Evolutionary conservation across 192 early-diverging fungal genomes (phyloP).

Genomic region (Coemansia brasiliensis): DNA sequence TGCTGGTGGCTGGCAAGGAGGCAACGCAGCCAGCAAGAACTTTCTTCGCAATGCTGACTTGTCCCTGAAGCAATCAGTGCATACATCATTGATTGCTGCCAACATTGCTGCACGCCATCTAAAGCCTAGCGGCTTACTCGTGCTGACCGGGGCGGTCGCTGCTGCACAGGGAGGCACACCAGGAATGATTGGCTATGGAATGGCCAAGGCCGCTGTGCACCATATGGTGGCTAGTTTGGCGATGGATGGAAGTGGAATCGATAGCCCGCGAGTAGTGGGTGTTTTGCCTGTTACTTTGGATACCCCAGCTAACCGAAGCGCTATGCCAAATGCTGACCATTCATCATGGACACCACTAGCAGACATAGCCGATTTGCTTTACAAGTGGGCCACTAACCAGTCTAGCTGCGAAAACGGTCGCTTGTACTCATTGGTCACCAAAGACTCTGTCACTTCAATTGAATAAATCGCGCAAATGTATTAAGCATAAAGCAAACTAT

Average conservation of each 20-base stretch:
- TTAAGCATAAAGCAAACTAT: conserved; percentile 22
- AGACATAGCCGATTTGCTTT: conserved; percentile 59
- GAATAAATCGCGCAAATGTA: conserved; percentile 5
- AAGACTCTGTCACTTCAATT: conserved; percentile 18
- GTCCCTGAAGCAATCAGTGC: conserved; percentile 81
- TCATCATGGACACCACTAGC: conserved; percentile 82
- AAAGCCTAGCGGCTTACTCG: conserved; percentile 68
- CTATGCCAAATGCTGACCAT: conserved; percentile 80
- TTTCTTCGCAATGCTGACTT: conserved; percentile 68
- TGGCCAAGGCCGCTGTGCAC: conserved; percentile 92
- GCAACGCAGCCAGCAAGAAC: conserved; percentile 71
- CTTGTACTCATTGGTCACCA: conserved; percentile 38
- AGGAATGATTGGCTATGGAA: conserved; percentile 84
- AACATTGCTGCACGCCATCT: conserved; percentile 73
- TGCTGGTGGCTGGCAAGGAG: conserved; percentile 95
- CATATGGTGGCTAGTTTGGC: conserved; percentile 81
- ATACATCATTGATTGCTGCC: conserved; percentile 84
- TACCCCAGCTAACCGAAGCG: conserved; percentile 86
- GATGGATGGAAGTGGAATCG: conserved; percentile 67
- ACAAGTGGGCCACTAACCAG: conserved; percentile 26
- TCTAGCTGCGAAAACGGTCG: conserved; percentile 26
- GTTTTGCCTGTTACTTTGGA: conserved; percentile 79
- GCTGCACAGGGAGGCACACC: conserved; percentile 74
- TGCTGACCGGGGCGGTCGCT: conserved; percentile 76
- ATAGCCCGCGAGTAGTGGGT: conserved; percentile 69